Evolutionary conservation across 352 stramenopile genomes (phyloP).

Genomic region (Phytophthora podocarpi): DNA sequence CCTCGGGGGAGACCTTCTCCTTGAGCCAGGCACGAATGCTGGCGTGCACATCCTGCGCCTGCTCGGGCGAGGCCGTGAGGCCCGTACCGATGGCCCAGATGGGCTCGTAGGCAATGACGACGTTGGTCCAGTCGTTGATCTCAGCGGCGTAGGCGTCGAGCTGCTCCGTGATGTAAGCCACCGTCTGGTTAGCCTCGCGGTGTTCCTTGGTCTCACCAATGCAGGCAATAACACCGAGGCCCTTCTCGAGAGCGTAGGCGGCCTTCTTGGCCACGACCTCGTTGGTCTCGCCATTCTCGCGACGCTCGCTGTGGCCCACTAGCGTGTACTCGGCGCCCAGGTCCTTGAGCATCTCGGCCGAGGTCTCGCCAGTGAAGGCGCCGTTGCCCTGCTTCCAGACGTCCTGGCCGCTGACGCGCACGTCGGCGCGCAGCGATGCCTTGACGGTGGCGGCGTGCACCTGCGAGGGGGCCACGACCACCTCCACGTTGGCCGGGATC

Average conservation of each 20-base stretch:
- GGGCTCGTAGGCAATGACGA: constrained; percentile 98
- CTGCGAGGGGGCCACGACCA: constrained; percentile 96
- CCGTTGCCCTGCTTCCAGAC: constrained; percentile 95
- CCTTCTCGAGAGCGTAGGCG: constrained; percentile 92
- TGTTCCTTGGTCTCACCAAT: constrained; percentile 97
- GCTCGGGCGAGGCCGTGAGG: constrained; percentile 97
- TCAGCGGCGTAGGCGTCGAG: constrained; percentile 90
- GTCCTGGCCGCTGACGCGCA: constrained; percentile 93
- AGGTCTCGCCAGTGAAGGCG: constrained; percentile 97
- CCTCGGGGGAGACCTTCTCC: constrained; percentile 91
- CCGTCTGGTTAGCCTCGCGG: constrained; percentile 92
- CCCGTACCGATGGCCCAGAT: constrained; percentile 99
- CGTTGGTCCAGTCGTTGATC: constrained; percentile 93
- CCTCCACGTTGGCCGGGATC: constrained; percentile 88
- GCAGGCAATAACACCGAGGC: constrained; percentile 96
- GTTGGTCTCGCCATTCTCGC: constrained; percentile 93
- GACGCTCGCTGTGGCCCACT: constrained; percentile 96
- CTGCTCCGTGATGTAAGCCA: constrained; percentile 94
- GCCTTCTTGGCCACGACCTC: constrained; percentile 94
- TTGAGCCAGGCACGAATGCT: constrained; percentile 95
- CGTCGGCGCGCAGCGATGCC: constrained; percentile 60
- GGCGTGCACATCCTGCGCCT: constrained; percentile 97
- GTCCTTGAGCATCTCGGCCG: constrained; percentile 97
- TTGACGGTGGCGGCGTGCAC: constrained; percentile 88
- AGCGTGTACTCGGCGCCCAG: constrained; percentile 95